Base-by-base conservation (phyloP, 2,329 filamentous ascomycete genomes). In the Aureobasidium namibiae region DNA sequence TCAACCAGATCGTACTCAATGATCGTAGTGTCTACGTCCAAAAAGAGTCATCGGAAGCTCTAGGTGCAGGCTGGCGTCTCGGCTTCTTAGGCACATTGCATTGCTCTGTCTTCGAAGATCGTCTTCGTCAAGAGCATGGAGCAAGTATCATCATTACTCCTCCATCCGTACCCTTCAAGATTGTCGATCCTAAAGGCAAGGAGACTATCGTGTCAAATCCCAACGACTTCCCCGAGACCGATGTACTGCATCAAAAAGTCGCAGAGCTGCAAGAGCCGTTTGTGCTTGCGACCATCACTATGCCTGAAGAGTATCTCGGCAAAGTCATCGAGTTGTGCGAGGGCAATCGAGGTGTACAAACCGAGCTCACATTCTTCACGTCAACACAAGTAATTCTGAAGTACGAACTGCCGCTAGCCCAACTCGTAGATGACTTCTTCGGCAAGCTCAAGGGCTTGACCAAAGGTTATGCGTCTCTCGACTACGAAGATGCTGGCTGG, bases 61-160 rank as follows among this genome's bases (percentile, higher is more conserved):
- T 99, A 0, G 94, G 94, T 0, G 89, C 92, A 1, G 94, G 94
- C 2, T 99, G 94, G 87, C 86, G 94, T 46, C 77, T 99, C 11
- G 94, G 94, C 0, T 99, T 99, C 69, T 76, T 99, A 3, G 94
- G 94, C n/a, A 97, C 92, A 13, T 78, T 99, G 49, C 94, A 99
- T 72, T 97, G 94, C 75, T 97, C 92, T n/a, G 94, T 99, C 4
- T 99, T 99, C 67, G 92, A 99, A 74, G 94, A 99, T 73, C 88
- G 94, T 1, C 76, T 99, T 56, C 85, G 90, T 44, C 91, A 96
- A 73, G 94, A 99, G 72, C 92, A 99, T 68, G 94, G 92, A 5
- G 88, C 89, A 2, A 94, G 86, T 68, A 91, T 99, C 69, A 96
- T 99, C 73, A 94, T 99, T 70, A 99, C 94, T 0, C 92, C 95